Evolutionary conservation across 2,329 filamentous ascomycete species (phyloP), one percentile per base, ranked within the genome.

Genomic region (Claviceps spartinae): DNA sequence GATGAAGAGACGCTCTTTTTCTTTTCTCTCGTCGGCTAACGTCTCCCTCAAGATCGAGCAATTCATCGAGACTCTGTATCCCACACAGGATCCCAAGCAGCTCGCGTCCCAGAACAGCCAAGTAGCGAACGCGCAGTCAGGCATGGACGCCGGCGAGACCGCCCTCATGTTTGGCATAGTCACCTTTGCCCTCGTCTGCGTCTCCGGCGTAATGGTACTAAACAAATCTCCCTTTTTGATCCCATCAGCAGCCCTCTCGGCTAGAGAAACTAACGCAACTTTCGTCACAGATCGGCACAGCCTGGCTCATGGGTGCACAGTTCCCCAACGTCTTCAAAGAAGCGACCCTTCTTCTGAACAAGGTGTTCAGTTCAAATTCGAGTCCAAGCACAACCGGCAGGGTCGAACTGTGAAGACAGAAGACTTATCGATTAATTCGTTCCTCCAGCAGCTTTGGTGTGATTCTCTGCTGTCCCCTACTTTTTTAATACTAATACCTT

Each of bases 31-130:
- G 14, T 16, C 8, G 24, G 24, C 43, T 34, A 46, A 46, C 4
- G 20, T 11, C 5, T 13, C 30, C 1, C 7, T 37, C 4, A 61
- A 93, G 86, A 87, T 95, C 58, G 90, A 97, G 67, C 86, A 93
- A 73, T 95, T 95, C 66, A 95, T 97, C 65, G 91, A 97, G 69
- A 83, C 82, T 5, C 82, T 97, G 59, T 97, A 90, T 79, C 93
- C 93, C 3, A 78, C 81, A 8, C 88, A 95, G 68, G 82, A 86
- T 56, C 78, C 86, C 45, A 82, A 85, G 62, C 72, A 73, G 55
- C 66, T 79, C 38, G 68, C 72, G 36, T 64, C 69, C 14, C 61
- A 68, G 40, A 67, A 70, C 49, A 60, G 65, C 52, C 63, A 67
- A 56, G 65, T 34, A 56, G 62, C 68, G 55, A 62, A 60, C 49